phyloP scores from a whole-genome alignment of 2,329 filamentous ascomycete species.

The Cladosporium sp. region DNA sequence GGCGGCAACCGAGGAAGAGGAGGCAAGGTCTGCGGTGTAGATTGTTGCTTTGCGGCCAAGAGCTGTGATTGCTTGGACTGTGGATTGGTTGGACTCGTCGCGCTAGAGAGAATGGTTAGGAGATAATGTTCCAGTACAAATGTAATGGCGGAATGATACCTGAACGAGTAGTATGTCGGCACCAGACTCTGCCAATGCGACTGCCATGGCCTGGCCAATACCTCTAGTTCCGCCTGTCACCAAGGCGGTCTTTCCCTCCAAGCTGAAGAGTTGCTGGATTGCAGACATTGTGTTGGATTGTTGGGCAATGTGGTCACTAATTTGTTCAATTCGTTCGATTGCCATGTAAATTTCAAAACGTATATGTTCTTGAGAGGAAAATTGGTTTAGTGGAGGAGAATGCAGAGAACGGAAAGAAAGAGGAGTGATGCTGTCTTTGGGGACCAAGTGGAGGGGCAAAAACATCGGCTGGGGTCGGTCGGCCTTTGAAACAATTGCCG shows the following conservation, averaged over 20 bases:
- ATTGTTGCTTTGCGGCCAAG: constrained; percentile 64
- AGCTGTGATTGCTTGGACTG: constrained; percentile 58
- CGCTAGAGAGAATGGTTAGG: constrained; percentile 37
- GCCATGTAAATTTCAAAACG: background rate
- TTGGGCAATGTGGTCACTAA: background rate
- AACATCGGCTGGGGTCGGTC: constrained; percentile 6
- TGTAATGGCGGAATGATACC: constrained; percentile 26
- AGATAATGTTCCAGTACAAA: background rate
- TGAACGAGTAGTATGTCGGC: constrained; percentile 49
- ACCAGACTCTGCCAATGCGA: constrained; percentile 48
- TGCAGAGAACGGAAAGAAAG: background rate
- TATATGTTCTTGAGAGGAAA: background rate
- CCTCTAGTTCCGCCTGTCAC: constrained; percentile 49
- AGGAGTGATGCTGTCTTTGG: background rate
- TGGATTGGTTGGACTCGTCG: constrained; percentile 52
- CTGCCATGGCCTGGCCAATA: constrained; percentile 48
- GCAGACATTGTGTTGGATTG: constrained; percentile 17
- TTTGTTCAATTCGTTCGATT: constrained; percentile 5
- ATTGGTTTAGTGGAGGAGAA: background rate
- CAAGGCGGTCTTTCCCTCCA: constrained; percentile 47
- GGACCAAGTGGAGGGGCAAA: constrained; percentile 5
- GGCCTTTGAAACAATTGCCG: constrained; percentile 1
- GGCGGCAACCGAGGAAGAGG: constrained; percentile 54
- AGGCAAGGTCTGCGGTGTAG: constrained; percentile 67
- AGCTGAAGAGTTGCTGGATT: constrained; percentile 44